These are phyloP conservation scores for Begonia masoniana DNA, from an alignment of 306 rosid genomes.

Conservation along the genomic window DNA sequence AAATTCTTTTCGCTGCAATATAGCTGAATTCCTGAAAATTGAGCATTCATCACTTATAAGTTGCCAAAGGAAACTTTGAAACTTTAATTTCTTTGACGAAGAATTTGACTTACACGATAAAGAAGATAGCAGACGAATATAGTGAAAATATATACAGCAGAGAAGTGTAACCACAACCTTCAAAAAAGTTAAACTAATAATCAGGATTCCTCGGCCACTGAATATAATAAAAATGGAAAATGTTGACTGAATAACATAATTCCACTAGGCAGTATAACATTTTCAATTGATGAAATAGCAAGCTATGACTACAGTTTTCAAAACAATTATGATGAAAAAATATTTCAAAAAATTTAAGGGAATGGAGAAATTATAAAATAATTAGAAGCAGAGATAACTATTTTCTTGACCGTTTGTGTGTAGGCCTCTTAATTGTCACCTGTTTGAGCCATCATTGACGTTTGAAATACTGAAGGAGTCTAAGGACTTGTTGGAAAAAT, in stretches of 20 bases:
- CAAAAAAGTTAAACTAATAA: conserved; percentile 18
- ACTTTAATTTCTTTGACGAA: neutral
- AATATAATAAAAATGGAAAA: neutral
- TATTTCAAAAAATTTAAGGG: too few relatives aligned
- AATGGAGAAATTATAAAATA: too few relatives aligned
- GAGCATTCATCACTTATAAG: neutral
- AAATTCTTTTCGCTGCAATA: conserved; percentile 52
- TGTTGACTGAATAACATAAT: neutral
- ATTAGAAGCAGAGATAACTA: too few relatives aligned
- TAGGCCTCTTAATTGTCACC: conserved; percentile 22
- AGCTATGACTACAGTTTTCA: too few relatives aligned
- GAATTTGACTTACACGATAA: conserved; percentile 42
- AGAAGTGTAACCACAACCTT: conserved; percentile 86
- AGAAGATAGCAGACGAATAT: conserved; percentile 88
- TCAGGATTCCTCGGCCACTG: conserved; percentile 15
- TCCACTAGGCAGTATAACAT: neutral
- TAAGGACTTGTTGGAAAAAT: conserved; percentile 49
- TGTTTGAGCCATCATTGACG: conserved; percentile 61
- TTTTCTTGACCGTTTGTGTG: too few relatives aligned
- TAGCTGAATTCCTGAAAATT: conserved; percentile 43
- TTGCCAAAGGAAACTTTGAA: neutral
- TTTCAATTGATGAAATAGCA: too few relatives aligned
- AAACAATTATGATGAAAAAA: neutral
- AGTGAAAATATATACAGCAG: conserved; percentile 64
- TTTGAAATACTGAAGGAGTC: conserved; percentile 78